These are phyloP conservation scores for Curvularia sp. DNA, from an alignment of 2,329 filamentous ascomycete species.

Conservation along the genomic window DNA sequence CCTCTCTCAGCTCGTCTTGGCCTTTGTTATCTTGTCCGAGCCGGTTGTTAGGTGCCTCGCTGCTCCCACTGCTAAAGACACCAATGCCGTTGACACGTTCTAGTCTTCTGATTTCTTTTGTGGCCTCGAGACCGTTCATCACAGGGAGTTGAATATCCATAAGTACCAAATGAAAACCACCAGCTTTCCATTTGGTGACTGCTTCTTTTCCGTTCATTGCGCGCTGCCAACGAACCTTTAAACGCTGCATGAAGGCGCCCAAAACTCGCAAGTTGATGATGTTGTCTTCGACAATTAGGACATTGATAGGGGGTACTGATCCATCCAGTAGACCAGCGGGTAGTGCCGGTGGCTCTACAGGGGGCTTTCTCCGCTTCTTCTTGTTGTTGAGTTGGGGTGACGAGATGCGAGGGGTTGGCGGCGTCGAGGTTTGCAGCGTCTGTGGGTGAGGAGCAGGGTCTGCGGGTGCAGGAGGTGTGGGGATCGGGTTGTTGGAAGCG, in stretches of 20 bases:
- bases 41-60: slow-evolving; percentile 47
- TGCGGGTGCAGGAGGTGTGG: slow-evolving; percentile 59
- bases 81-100: slow-evolving; percentile 92
- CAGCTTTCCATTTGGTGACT: slow-evolving; percentile 88
- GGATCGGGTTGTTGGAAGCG: slow-evolving; percentile 59
- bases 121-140: slow-evolving; percentile 95
- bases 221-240: slow-evolving; percentile 97
- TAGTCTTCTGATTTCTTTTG: slow-evolving; percentile 88
- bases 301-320: slow-evolving; percentile 92
- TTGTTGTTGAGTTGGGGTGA: slow-evolving; percentile 59
- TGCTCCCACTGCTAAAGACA: slow-evolving; percentile 71
- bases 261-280: slow-evolving; percentile 94
- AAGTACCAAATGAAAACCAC: slow-evolving; percentile 92
- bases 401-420: slow-evolving; percentile 58
- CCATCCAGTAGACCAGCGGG: slow-evolving; percentile 72
- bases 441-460: slow-evolving; percentile 51
- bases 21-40: slow-evolving; percentile 49
- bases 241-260: slow-evolving; percentile 92
- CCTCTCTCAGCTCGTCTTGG: slow-evolving; percentile 56
- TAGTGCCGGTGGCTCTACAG: slow-evolving; percentile 50
- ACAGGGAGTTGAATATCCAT: slow-evolving; percentile 99
- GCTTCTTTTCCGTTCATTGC: slow-evolving; percentile 95
- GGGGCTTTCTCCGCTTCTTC: slow-evolving; percentile 52
- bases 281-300: slow-evolving; percentile 97
- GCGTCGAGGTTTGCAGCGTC: slow-evolving; percentile 50